Evolutionary conservation across 1,284 basidiomycete genomes (phyloP), one percentile per base, ranked within the genome.

Genomic region (Sporisorium scitamineum): DNA sequence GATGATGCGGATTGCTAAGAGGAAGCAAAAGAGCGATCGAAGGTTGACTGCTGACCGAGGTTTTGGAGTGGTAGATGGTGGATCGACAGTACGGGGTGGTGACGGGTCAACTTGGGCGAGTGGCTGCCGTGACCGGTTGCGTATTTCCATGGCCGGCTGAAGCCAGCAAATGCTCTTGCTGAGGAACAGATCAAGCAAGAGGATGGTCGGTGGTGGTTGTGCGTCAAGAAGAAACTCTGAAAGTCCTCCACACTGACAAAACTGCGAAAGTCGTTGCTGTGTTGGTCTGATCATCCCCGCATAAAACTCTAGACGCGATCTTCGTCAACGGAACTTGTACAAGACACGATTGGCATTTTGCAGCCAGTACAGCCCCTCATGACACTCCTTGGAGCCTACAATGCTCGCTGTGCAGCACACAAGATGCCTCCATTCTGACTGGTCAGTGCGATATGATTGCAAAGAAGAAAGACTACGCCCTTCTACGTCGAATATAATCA

Each of bases 1-100:
- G 11, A 85, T 32, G 5, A 86, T 44, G 18, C 89, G 86, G 51
- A 89, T 61, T 3, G 65, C 26, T 34, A 88, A 73, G 1, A 86
- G 69, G 27, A 63, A 63, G 56, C 41, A 5, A 22, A 76, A 63
- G 16, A 76, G 53, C 16, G 47, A 63, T 6, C 31, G 27, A 7
- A 62, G 59, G 41, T 61, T 51, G 41, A 48, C 32, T 1, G 45
- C 5, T 29, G 57, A 47, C n/a, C 18, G 27, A n/a, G 32, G n/a
- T 26, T 37, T 16, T 26, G 39, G 10, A 0, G 56, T 14, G 22
- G 42, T 7, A 20, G 39, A 5, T 18, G n/a, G 7, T 22, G 60
- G 20, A 5, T n/a, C 1, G 3, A 32, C 2, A 32, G 32, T 13
- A 2, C 37, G 41, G 8, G 39, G 10, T 20, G 31, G 11, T 18